Base-by-base conservation (phyloP, 306 rosid genomes). In the Psophocarpus tetragonolobus region DNA sequence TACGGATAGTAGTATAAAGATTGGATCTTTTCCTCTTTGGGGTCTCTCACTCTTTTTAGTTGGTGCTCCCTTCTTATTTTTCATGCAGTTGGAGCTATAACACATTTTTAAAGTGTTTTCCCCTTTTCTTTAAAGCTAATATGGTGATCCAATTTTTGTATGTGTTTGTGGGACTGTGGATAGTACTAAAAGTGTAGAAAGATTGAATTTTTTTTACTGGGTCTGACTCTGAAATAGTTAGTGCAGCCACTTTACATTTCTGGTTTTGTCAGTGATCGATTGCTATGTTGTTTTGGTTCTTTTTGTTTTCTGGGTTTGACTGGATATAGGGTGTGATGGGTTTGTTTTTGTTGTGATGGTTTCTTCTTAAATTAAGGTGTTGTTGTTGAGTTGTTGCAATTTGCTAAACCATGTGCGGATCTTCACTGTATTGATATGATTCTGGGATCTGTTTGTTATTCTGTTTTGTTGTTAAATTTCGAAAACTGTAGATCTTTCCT, bases 381-480 rank as follows among this genome's bases (percentile, higher is more conserved):
- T n/a, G n/a, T n/a, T n/a, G 74, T 53, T 56, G 7, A 53, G 6
- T 1, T 61, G 20, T 33, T 76, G 56, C 21, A 21, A 45, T 18
- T 42, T 21, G 32, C 66, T 32, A 7, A 8, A 42, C 68, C 58
- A 23, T 71, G 75, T 2, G 35, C 54, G 14, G 79, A 72, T 77
- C 60, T 48, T 61, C 12, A 18, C 68, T 72, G 13, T 54, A 44
- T 71, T 45, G 58, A 51, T 36, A 48, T 63, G 13, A 5, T 56
- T 66, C 30, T 33, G 24, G 18, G 75, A 30, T 36, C 47, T 71
- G 38, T 76, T 62, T 66, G 30, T 51, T 36, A 30, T 70, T 30
- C 57, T n/a, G 24, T 62, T 76, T 30, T 64, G 42, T 20, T 15
- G 21, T 47, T 42, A 51, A 76, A 6, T 51, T 68, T 29, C 15